Conservation (phyloP, 78 protist species). For the Goniomonas avonlea region DNA sequence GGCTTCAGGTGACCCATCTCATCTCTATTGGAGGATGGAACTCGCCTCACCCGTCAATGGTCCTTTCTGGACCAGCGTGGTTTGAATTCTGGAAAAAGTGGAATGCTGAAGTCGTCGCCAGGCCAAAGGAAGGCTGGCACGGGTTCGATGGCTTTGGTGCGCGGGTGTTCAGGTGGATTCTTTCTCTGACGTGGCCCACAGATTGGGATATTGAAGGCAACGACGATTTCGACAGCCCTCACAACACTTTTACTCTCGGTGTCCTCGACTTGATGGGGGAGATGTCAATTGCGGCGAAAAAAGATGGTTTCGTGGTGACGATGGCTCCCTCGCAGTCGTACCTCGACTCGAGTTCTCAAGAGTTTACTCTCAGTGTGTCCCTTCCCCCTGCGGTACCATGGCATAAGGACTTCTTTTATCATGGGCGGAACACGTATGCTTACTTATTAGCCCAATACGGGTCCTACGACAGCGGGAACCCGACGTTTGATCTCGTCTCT, state of each 20-base stretch:
- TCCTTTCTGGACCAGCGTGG: not conserved
- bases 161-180: no score
- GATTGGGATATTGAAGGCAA: slow-evolving; percentile 29
- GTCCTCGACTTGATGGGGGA: not conserved
- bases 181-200: no score
- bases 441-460: slow-evolving; percentile 6
- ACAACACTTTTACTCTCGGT: not conserved
- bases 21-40: slow-evolving; percentile 26
- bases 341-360: not conserved
- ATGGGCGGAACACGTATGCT: slow-evolving; percentile 15
- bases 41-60: not conserved
- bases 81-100: not conserved
- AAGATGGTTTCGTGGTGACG: not conserved
- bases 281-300: not conserved
- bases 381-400: not conserved
- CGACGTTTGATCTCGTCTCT: not conserved
- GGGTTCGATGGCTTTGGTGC: slow-evolving; percentile 9
- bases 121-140: not conserved
- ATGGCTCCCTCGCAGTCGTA: not conserved
- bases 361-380: not conserved
- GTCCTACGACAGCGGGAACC: not conserved
- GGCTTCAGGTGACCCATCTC: not conserved
- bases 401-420: slow-evolving; percentile 1
- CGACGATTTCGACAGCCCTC: not conserved
- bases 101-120: not conserved